Evolutionary conservation across 345 rosid genomes (phyloP).

Genomic region (Hypericum perforatum): DNA sequence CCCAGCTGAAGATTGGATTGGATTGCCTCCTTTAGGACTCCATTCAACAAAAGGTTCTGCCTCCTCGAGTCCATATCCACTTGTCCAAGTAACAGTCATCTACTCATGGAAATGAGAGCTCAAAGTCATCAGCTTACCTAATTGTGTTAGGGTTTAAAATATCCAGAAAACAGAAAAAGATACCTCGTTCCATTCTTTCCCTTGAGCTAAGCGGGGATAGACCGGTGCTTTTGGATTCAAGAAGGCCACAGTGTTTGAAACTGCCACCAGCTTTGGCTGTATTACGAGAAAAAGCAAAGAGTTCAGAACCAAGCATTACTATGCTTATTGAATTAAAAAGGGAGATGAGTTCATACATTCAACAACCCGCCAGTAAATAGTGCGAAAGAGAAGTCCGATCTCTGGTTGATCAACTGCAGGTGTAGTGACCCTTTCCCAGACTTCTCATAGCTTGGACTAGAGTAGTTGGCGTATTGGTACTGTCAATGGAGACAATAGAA

Average conservation of each 20-base stretch:
- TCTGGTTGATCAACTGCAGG: conserved; percentile 64
- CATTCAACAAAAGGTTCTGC: conserved; percentile 65
- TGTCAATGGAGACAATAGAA: conserved; percentile 15
- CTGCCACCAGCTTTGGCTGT: conserved; percentile 62
- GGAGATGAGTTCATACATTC: conserved; percentile 29
- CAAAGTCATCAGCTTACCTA: neutral
- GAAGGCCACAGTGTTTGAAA: conserved; percentile 48
- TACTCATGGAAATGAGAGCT: conserved; percentile 11
- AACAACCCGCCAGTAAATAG: conserved; percentile 50
- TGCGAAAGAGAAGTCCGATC: conserved; percentile 63
- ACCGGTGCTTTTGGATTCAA: conserved; percentile 59
- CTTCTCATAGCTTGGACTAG: conserved; percentile 34
- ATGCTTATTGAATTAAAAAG: neutral
- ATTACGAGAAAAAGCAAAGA: conserved; percentile 1
- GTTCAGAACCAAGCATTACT: neutral
- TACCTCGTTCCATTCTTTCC: conserved; percentile 67
- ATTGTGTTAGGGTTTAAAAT: neutral
- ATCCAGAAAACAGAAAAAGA: neutral
- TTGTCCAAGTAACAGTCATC: conserved; percentile 83
- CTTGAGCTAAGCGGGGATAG: conserved; percentile 62
- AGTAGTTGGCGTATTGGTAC: conserved; percentile 58
- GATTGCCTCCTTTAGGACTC: conserved; percentile 40
- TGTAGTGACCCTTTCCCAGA: conserved; percentile 49
- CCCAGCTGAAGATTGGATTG: conserved; percentile 41
- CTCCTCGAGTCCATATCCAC: conserved; percentile 47